Evolutionary conservation across 306 rosid genomes (phyloP).

Genomic region (Quercus alba): DNA sequence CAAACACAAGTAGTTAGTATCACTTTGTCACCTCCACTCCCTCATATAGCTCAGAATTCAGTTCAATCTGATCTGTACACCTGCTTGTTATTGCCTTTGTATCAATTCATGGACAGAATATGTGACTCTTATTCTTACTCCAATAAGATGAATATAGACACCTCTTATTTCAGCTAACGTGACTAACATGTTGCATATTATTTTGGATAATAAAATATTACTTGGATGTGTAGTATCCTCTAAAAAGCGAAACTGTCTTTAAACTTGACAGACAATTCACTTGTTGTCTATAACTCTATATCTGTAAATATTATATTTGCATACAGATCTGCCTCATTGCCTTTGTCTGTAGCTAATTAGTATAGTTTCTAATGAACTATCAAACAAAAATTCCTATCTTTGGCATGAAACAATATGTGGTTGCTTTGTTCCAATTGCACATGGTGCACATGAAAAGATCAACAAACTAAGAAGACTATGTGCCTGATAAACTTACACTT

Average conservation of each 20-base stretch:
- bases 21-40: not conserved
- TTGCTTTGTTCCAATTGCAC: not conserved
- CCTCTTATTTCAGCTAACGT: conserved; percentile 10
- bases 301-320: not conserved
- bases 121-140: not conserved
- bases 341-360: conserved; percentile 20
- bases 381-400: conserved; percentile 12
- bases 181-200: not conserved
- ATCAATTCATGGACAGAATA: not conserved
- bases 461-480: not conserved
- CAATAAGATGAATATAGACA: not conserved
- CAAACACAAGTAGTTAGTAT: not conserved
- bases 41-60: not conserved
- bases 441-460: conserved; percentile 27
- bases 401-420: conserved; percentile 6
- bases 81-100: not conserved
- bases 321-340: conserved; percentile 6
- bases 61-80: not conserved
- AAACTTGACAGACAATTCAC: not conserved
- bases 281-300: not conserved
- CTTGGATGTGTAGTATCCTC: not conserved
- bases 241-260: not conserved
- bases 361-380: not conserved
- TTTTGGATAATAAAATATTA: not conserved
- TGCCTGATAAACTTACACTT: not conserved